Base-by-base conservation (phyloP, 2,329 filamentous ascomycete species). In the Phialocephala subalpina region DNA sequence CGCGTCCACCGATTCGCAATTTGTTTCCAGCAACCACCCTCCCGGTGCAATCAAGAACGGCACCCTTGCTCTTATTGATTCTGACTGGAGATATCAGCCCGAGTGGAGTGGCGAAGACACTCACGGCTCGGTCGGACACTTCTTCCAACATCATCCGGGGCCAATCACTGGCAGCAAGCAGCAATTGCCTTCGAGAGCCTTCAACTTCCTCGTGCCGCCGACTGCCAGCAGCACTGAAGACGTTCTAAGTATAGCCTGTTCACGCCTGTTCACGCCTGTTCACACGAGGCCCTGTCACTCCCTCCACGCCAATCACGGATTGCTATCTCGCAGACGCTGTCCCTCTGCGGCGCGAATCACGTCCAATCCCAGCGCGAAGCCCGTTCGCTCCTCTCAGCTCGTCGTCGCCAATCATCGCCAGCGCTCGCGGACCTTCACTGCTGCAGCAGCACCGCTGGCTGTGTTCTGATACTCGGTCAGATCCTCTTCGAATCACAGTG, bases 311-410 rank as follows among this genome's bases (percentile, higher is more conserved):
- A 72, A 73, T 73, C 67, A 72, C 47, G 42, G 35, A 42, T 5
- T 8, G 27, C 18, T 25, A 25, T 61, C 58, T 66, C 66, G 36
- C 68, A 70, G 58, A 66, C 67, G 69, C 67, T 66, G 62, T 67
- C 61, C 67, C 63, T 63, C 70, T 73, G 69, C 73, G 67, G 71
- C 72, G 69, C 73, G 71, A 72, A 73, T 73, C 71, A 73, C 73
- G 65, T 68, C 70, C 67, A 69, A 69, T 72, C 66, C 66, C 55
- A 64, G 62, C 57, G 33, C 60, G 60, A 58, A 52, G 62, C 27
- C 61, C n/a, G 29, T 47, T 29, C 49, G 25, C 40, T 45, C 52
- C 38, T 20, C 27, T 25, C 20, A 40, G 5, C 62, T 52, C 52
- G 40, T 49, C 53, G 18, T 25, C 40, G 29, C 45, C 62, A 20